Percentiles rank a stretch among this genome's conserved stretches.
Conservation (phyloP, 192 early-diverging fungal genomes). For the Podila verticillata region DNA sequence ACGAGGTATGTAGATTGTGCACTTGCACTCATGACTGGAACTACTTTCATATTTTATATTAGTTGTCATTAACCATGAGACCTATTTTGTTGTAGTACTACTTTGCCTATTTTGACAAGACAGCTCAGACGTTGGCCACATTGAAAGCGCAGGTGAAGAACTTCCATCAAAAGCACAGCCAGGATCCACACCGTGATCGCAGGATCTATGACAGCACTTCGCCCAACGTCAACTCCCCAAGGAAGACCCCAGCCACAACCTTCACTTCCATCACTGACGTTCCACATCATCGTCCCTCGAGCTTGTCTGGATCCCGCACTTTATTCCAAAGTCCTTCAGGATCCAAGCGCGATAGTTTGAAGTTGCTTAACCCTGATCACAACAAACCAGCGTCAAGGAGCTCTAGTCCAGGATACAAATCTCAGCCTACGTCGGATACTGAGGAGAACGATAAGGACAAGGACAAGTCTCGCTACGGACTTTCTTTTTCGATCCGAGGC, state of each 20-base stretch:
- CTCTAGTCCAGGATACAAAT: conserved; percentile 18
- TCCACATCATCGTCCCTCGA: conserved; percentile 11
- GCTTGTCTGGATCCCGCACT: conserved; percentile 13
- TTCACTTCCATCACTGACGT: background rate
- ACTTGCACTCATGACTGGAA: background rate
- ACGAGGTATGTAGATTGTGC: conserved; percentile 56
- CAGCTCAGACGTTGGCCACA: conserved; percentile 37
- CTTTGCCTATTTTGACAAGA: conserved; percentile 73
- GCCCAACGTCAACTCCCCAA: conserved; percentile 15
- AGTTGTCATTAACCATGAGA: background rate
- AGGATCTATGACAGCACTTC: conserved; percentile 28
- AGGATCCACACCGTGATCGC: background rate
- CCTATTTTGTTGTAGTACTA: conserved; percentile 58
- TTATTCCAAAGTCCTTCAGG: conserved; percentile 5
- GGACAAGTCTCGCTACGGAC: conserved; percentile 14
- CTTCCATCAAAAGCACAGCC: conserved; percentile 8
- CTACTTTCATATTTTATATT: background rate
- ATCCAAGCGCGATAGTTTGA: conserved; percentile 13
- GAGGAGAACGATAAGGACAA: conserved; percentile 29
- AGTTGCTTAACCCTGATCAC: background rate
- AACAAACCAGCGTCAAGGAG: conserved; percentile 17
- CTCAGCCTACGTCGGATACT: conserved; percentile 27
- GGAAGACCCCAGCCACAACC: background rate
- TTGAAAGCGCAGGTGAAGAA: conserved; percentile 41
- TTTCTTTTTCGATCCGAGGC: conserved; percentile 34